Evolutionary conservation across 495 filamentous ascomycete genomes (phyloP), one percentile per base, ranked within the genome.

Genomic region (Penicillium steckii): DNA sequence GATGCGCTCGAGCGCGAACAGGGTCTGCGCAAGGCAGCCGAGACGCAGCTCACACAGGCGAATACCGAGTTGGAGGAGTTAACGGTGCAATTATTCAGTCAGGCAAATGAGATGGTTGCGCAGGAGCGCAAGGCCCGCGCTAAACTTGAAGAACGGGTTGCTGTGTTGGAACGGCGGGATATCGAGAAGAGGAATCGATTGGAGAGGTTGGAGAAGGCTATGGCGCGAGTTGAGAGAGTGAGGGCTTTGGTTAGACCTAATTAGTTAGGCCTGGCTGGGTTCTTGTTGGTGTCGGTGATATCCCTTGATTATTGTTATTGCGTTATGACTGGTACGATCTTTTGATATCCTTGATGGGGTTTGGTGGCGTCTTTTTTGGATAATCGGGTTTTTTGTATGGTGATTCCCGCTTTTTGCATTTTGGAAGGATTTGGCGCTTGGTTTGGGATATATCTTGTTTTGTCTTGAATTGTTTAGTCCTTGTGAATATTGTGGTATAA

Each of bases 101-200:
- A 96, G 69, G 94, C 94, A 15, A 97, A 97, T 61, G 89, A 96
- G 76, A 97, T 98, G 93, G 94, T 98, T 21, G 90, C 93, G 13
- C 73, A 83, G 60, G 94, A 97, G 76, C 78, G 94, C 40, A 84
- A 86, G 64, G 89, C 88, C 27, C 73, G 90, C 33, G 89, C 87
- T 6, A 81, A 80, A 67, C 75, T 97, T 25, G 91, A 96, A 66
- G 86, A 90, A 65, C 66, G 88, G 25, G 81, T 93, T 0, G 78
- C 69, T 23, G 76, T 86, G 56, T 68, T 93, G 29, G 88, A 92
- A 69, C 69, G 78, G 25, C 62, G 89, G 32, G 89, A 92, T 56
- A 71, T 66, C 21, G 88, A 91, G 61, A 90, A 89, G 77, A 74
- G 81, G 53, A 78, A 76, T 45, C 67, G 87, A 46, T 61, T 96